Conservation (phyloP, 169 alveolate species). For the Cardiosporidium cionae region DNA sequence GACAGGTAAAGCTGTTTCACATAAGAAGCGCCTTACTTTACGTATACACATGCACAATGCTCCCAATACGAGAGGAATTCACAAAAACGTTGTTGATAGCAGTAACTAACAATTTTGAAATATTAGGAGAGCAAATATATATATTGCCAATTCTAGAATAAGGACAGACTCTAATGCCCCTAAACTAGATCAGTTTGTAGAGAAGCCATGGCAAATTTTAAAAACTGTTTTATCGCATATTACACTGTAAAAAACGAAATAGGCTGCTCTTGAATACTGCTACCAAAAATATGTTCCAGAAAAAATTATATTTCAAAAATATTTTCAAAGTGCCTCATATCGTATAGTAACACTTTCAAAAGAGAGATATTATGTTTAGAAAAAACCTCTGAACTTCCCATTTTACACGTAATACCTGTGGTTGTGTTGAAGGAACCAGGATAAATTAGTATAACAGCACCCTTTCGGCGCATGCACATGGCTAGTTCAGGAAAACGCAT, state of each 20-base stretch:
- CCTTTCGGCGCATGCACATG: constrained; percentile 42
- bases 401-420: constrained; percentile 56
- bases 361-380: not conserved
- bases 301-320: not conserved
- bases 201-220: too few relatives aligned
- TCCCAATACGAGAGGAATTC: not conserved
- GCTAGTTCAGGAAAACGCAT: constrained; percentile 81
- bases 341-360: not conserved
- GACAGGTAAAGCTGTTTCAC: not conserved
- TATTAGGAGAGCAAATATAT: too few relatives aligned
- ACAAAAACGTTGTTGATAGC: too few relatives aligned
- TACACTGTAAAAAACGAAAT: too few relatives aligned
- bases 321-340: not conserved
- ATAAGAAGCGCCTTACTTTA: too few relatives aligned
- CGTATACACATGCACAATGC: not conserved
- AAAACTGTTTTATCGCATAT: too few relatives aligned
- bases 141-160: too few relatives aligned
- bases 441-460: constrained; percentile 63
- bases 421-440: constrained; percentile 76
- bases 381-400: not conserved
- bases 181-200: too few relatives aligned
- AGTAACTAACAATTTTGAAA: too few relatives aligned
- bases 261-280: too few relatives aligned
- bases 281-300: not conserved
- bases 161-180: too few relatives aligned